Evolutionary conservation across 176 grass and related monocot genomes (phyloP).

Genomic region (Raddia distichophylla): DNA sequence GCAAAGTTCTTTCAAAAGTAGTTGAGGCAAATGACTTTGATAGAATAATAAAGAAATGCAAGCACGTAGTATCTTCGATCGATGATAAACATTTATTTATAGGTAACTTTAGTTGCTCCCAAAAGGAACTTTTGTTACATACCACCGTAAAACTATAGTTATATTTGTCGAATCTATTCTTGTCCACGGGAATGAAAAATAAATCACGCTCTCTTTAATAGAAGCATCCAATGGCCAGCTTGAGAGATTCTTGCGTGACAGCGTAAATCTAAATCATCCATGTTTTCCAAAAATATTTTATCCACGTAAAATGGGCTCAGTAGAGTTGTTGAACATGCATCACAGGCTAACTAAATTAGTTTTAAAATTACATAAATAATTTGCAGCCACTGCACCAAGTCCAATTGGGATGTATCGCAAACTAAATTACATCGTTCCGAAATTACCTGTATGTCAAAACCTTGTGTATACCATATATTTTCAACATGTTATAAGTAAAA

Average conservation of each 20-base stretch:
- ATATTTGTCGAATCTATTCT: neutral
- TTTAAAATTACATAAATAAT: no score
- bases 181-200: neutral
- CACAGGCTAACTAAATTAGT: no score
- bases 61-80: neutral
- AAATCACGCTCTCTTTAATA: no score
- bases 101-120: neutral
- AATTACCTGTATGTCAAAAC: neutral
- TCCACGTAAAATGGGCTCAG: no score
- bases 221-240: no score
- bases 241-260: no score
- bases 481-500: no score
- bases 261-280: no score
- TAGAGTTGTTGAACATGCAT: no score
- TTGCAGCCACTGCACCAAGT: no score
- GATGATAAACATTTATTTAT: neutral
- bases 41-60: neutral
- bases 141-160: neutral
- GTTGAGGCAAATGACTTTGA: neutral
- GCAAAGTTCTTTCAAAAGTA: neutral
- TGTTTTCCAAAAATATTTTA: no score
- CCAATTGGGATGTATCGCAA: no score
- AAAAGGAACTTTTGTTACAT: neutral
- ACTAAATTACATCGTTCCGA: neutral
- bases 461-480: neutral